These are phyloP conservation scores for Cinnamomum micranthum DNA, from an alignment of 164 flowering plant genomes.

Conservation along the genomic window DNA sequence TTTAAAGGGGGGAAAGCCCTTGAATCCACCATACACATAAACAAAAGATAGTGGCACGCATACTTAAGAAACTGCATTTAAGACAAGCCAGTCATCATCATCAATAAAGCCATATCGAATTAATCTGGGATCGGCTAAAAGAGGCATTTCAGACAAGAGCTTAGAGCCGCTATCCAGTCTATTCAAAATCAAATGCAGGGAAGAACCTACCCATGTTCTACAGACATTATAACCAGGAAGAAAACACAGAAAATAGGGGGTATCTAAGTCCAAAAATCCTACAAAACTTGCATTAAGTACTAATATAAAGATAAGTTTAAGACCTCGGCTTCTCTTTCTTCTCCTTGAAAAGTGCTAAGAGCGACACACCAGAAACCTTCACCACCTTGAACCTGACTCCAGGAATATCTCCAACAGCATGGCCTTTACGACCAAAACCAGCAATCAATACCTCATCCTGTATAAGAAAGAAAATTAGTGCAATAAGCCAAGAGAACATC, in stretches of 20 bases:
- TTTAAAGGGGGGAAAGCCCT: too few species aligned
- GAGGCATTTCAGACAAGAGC: too few species aligned
- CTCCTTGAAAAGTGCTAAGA: conserved; percentile 59
- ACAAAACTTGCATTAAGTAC: neutral
- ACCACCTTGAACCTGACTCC: conserved; percentile 70
- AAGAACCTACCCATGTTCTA: neutral
- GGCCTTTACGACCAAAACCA: conserved; percentile 63
- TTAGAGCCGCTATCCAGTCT: too few species aligned
- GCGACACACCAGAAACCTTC: conserved; percentile 68
- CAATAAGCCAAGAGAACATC: neutral
- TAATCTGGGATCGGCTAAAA: too few species aligned
- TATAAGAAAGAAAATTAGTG: neutral
- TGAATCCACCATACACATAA: too few species aligned
- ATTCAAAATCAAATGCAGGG: neutral
- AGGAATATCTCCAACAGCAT: conserved; percentile 71
- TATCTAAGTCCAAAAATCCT: neutral
- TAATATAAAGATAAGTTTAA: conserved; percentile 11
- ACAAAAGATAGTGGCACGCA: too few species aligned
- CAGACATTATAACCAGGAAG: neutral
- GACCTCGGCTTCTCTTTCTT: conserved; percentile 71
- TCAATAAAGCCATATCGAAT: too few species aligned
- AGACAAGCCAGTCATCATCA: too few species aligned
- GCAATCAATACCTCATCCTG: conserved; percentile 69
- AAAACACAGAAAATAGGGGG: neutral
- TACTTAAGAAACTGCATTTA: too few species aligned